A percentile compares a stretch with the other conserved stretches of the same genome.
Evolutionary conservation across 2,329 filamentous ascomycete genomes (phyloP).

Genomic region (Simplicillium sp.): DNA sequence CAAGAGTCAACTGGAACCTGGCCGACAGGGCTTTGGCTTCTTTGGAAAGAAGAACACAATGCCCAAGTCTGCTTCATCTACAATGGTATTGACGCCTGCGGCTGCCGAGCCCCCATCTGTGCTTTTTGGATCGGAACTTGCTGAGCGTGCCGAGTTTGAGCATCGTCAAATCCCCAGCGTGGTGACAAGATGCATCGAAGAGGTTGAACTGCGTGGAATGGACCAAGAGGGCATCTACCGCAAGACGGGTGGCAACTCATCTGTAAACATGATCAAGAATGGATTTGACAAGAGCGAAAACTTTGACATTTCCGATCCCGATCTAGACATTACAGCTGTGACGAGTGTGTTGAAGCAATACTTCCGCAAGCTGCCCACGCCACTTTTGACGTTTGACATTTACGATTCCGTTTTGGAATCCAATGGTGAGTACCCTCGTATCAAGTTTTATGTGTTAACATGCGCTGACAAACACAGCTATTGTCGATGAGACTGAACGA

Average conservation of each 20-base stretch:
- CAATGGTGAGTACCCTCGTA: conserved; percentile 43
- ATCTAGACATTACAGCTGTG: conserved; percentile 90
- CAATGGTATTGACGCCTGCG: conserved; percentile 29
- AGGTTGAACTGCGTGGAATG: conserved; percentile 94
- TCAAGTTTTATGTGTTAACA: background rate
- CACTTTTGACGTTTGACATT: conserved; percentile 83
- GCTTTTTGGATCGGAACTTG: conserved; percentile 84
- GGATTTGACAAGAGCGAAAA: conserved; percentile 82
- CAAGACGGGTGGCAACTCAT: conserved; percentile 88
- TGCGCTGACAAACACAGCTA: conserved; percentile 36
- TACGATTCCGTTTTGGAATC: conserved; percentile 86
- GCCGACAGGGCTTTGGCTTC: conserved; percentile 59
- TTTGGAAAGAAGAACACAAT: conserved; percentile 50
- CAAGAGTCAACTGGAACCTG: conserved; percentile 17
- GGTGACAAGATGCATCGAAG: conserved; percentile 88
- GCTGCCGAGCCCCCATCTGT: conserved; percentile 44
- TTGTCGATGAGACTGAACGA: conserved; percentile 57
- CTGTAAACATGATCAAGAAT: conserved; percentile 82
- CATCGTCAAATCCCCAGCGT: conserved; percentile 82
- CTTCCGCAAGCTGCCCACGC: conserved; percentile 84
- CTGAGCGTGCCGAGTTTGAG: conserved; percentile 79
- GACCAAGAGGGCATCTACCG: conserved; percentile 96
- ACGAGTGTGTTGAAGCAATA: conserved; percentile 96
- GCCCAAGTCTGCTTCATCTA: conserved; percentile 40
- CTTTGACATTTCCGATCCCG: conserved; percentile 87